A percentile compares a stretch with the other conserved stretches of the same genome.
Evolutionary conservation across 2,329 filamentous ascomycete genomes (phyloP).

Genomic region (Colletotrichum sp.): DNA sequence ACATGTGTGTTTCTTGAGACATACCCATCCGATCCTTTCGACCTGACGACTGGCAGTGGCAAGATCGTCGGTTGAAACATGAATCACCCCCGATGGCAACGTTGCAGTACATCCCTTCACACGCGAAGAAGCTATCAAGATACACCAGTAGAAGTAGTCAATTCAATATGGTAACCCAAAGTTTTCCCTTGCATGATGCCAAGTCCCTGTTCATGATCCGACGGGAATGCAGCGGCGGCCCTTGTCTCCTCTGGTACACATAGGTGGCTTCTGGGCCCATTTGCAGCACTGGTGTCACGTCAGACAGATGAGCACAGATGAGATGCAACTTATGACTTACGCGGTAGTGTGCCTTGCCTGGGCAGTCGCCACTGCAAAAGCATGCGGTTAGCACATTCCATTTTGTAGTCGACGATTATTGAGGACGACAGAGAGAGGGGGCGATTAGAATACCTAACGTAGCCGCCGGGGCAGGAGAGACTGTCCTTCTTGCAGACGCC

Average conservation of each 20-base stretch:
- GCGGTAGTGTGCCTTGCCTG: conserved; percentile 6
- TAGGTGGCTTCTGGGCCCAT: conserved; percentile 1
- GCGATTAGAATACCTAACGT: not conserved
- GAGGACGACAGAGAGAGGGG: not conserved
- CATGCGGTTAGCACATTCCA: not conserved
- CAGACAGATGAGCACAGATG: not conserved
- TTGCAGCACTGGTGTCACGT: conserved; percentile 10
- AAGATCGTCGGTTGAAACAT: not conserved
- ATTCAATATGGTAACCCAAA: not conserved
- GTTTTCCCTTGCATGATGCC: not conserved
- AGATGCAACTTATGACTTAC: not conserved
- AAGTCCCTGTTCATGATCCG: not conserved
- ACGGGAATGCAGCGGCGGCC: conserved; percentile 4
- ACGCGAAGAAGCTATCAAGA: not conserved
- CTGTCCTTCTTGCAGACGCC: conserved; percentile 11
- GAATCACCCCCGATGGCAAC: not conserved
- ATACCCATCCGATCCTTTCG: not conserved
- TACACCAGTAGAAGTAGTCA: not conserved
- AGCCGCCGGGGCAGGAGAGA: conserved; percentile 7
- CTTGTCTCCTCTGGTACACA: conserved; percentile 1
- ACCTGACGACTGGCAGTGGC: not conserved
- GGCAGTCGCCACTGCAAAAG: conserved; percentile 2
- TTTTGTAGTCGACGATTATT: not conserved
- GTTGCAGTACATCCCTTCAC: not conserved
- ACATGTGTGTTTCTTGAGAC: not conserved